Evolutionary conservation across 345 rosid species (phyloP).

Genomic region (Aquilaria malaccensis): DNA sequence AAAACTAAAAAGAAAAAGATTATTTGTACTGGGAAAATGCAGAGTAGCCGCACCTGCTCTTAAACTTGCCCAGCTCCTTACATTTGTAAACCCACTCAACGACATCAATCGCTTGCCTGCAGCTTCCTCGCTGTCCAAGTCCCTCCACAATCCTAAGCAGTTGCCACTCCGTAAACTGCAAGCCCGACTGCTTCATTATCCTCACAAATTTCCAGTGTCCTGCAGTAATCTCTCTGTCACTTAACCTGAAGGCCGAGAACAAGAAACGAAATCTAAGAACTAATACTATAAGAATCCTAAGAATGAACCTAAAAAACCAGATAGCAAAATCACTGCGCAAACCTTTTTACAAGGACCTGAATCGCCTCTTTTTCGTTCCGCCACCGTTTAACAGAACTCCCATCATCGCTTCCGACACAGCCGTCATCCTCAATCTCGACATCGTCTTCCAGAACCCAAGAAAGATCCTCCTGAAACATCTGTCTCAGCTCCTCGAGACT

Average conservation of each 20-base stretch:
- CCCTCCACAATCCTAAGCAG: constrained; percentile 70
- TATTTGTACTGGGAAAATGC: neutral
- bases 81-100: constrained; percentile 73
- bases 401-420: constrained; percentile 18
- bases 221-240: constrained; percentile 53
- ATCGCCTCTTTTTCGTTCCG: constrained; percentile 62
- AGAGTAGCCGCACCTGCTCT: constrained; percentile 47
- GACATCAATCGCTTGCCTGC: constrained; percentile 77
- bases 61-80: constrained; percentile 43
- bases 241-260: constrained; percentile 36
- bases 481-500: constrained; percentile 61
- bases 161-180: constrained; percentile 76
- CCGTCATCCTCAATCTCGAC: constrained; percentile 40
- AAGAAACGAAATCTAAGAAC: constrained; percentile 1
- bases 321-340: neutral
- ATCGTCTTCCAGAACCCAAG: constrained; percentile 85
- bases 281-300: neutral
- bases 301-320: neutral
- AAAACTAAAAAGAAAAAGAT: too few relatives aligned
- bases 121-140: constrained; percentile 55
- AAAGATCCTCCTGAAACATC: constrained; percentile 61
- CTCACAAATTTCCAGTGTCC: constrained; percentile 86
- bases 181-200: constrained; percentile 85
- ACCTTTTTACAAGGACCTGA: constrained; percentile 70
- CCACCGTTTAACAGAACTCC: constrained; percentile 48